Conservation (phyloP, 306 rosid species). For the Acacia crassicarpa region DNA sequence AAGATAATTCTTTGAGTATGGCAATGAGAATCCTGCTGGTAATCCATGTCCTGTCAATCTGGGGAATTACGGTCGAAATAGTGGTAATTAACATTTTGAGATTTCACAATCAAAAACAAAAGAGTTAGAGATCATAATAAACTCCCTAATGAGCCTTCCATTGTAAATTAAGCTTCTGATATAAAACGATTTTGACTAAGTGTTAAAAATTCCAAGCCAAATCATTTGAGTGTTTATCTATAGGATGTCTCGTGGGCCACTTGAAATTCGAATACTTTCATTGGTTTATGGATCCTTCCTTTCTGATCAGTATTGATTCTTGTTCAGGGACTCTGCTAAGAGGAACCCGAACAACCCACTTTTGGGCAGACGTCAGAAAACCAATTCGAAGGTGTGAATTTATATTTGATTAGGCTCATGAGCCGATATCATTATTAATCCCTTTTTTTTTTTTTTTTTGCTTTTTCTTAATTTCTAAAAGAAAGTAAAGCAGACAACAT, state of each 20-base stretch:
- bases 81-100: background rate
- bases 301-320: background rate
- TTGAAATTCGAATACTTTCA: background rate
- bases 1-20: background rate
- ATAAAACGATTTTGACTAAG: background rate
- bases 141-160: background rate
- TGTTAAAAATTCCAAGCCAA: background rate
- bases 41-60: background rate
- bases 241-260: background rate
- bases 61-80: background rate
- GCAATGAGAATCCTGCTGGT: background rate
- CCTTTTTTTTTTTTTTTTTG: background rate
- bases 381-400: slow-evolving; percentile 55
- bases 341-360: slow-evolving; percentile 61
- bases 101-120: background rate
- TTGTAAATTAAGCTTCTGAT: background rate
- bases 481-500: background rate
- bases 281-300: background rate
- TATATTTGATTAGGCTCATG: too few species aligned
- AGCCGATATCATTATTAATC: background rate
- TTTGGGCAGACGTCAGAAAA: slow-evolving; percentile 75
- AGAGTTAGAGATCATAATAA: background rate
- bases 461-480: background rate
- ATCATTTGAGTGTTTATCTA: background rate
- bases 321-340: slow-evolving; percentile 66